Evolutionary conservation across 169 alveolate genomes (phyloP).

Genomic region (Eimeria maxima): DNA sequence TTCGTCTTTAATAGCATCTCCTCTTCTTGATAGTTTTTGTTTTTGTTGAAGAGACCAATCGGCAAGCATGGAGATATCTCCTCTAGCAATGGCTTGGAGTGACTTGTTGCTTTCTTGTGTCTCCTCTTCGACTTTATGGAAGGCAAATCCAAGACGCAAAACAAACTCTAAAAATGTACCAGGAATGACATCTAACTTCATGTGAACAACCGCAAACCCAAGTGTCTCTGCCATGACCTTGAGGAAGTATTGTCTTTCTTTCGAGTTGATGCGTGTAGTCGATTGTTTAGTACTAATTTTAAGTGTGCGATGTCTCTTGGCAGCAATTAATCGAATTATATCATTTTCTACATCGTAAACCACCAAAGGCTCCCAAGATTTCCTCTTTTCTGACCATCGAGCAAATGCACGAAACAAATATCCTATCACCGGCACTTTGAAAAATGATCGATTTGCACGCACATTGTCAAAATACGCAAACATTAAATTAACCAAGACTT

Average conservation of each 20-base stretch:
- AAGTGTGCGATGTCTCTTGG: conserved; percentile 74
- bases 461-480: conserved; percentile 86
- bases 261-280: conserved; percentile 68
- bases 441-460: conserved; percentile 79
- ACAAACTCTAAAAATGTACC: conserved; percentile 83
- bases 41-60: conserved; percentile 66
- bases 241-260: conserved; percentile 88
- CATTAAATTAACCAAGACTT: conserved; percentile 82
- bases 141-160: conserved; percentile 69
- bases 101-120: conserved; percentile 69
- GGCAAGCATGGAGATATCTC: conserved; percentile 74
- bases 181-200: conserved; percentile 90
- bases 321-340: conserved; percentile 84
- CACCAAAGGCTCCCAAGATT: conserved; percentile 86
- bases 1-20: neutral
- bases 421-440: conserved; percentile 85
- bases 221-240: conserved; percentile 87
- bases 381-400: conserved; percentile 81
- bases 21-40: neutral
- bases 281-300: conserved; percentile 5
- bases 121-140: conserved; percentile 75
- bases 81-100: conserved; percentile 78
- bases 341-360: conserved; percentile 83
- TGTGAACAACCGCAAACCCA: conserved; percentile 88
- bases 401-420: conserved; percentile 75